Conservation (phyloP, 179 eudicot species). For the Gypsophila paniculata region DNA sequence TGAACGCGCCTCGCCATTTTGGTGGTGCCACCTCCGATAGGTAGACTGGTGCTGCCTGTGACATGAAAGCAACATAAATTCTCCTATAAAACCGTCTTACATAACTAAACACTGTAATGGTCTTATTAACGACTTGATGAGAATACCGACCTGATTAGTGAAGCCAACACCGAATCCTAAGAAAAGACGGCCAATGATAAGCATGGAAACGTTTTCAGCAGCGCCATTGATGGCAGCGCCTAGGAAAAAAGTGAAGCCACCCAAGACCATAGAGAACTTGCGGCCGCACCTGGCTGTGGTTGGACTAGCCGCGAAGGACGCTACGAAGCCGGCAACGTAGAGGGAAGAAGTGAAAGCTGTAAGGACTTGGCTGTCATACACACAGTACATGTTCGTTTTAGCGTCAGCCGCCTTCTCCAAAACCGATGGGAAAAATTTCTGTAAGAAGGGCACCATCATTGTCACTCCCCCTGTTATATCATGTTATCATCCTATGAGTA, state of each 20-base stretch:
- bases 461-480: constrained; percentile 37
- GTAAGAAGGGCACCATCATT: constrained; percentile 42
- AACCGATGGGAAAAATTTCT: constrained; percentile 37
- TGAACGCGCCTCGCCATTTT: constrained; percentile 45
- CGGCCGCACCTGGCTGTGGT: constrained; percentile 33
- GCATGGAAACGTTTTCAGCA: constrained; percentile 35
- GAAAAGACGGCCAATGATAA: constrained; percentile 40
- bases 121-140: not conserved
- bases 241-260: constrained; percentile 36
- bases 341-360: constrained; percentile 44
- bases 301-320: constrained; percentile 30
- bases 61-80: not conserved
- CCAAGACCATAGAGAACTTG: constrained; percentile 32
- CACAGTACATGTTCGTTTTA: constrained; percentile 34
- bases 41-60: constrained; percentile 35
- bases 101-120: not conserved
- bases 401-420: constrained; percentile 22
- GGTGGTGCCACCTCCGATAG: constrained; percentile 42
- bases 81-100: not conserved
- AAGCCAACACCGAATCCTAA: constrained; percentile 43
- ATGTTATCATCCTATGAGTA: no score
- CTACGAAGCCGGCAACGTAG: constrained; percentile 38
- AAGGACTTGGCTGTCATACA: constrained; percentile 36
- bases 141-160: constrained; percentile 32
- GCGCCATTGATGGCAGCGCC: constrained; percentile 34